Base-by-base conservation (phyloP, 2,329 filamentous ascomycete genomes). In the Penicillium sp. region DNA sequence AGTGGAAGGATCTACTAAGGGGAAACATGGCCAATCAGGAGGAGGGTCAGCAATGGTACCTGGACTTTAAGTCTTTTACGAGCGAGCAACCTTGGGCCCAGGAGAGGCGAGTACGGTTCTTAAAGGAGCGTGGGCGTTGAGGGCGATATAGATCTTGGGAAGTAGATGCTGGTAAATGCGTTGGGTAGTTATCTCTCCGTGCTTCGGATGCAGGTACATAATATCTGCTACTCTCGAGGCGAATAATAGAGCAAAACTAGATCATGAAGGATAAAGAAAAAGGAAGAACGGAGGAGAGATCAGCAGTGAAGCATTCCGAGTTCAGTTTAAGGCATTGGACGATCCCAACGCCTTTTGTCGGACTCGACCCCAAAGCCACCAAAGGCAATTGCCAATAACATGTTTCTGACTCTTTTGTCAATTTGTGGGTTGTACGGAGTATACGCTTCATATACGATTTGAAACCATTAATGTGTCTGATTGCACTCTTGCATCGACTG, bases 1-100 rank as follows among this genome's bases (percentile, higher is more conserved):
- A 55, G 18, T 58, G 54, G 48, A 57, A 56, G 36, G 31, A 43
- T 27, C 27, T 52, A n/a, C 42, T 51, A n/a, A 42, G 46, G 10
- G 47, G 42, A 38, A 49, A 57, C 29, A 42, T 57, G 44, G 11
- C 51, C 38, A 52, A 47, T 52, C 40, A 57, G 18, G 35, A 35
- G 8, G 33, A 28, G 25, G 48, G 37, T 40, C 29, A 34, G 5
- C 31, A 41, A 10, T 55, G 50, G 34, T 49, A 49, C 39, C 14
- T 43, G n/a, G 27, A 46, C 12, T 33, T 25, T 12, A 22, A 28
- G 38, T 30, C 38, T 1, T 48, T 35, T 13, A n/a, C 7, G n/a
- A 34, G 4, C 7, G 11, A 43, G n/a, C 22, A 25, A 7, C 22
- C 22, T 25, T 25, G 22, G 22, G 22, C 22, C 3, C 19, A 11